Evolutionary conservation across 495 filamentous ascomycete species (phyloP).

Genomic region (Penicillium cataractarum): DNA sequence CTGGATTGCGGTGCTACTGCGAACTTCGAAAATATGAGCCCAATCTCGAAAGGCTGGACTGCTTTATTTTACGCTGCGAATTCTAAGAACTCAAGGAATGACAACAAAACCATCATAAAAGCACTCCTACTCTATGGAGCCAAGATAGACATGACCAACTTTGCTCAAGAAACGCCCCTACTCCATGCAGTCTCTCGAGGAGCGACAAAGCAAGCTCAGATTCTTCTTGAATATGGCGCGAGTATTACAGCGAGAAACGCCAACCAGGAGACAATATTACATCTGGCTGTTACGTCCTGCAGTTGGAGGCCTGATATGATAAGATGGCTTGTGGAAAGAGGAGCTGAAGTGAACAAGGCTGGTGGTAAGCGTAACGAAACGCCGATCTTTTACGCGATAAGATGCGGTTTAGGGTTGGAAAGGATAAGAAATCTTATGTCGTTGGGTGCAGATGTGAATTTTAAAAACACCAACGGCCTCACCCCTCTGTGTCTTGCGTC

Average conservation of each 20-base stretch:
- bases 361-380: constrained; percentile 10
- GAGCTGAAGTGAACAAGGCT: constrained; percentile 12
- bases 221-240: constrained; percentile 3
- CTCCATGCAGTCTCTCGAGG: constrained; percentile 8
- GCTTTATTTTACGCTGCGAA: constrained; percentile 11
- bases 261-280: background rate
- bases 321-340: constrained; percentile 5
- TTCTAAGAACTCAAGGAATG: background rate
- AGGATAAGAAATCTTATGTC: constrained; percentile 3
- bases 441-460: constrained; percentile 12
- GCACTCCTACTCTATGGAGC: constrained; percentile 3
- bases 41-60: constrained; percentile 7
- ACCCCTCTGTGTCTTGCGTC: constrained; percentile 14
- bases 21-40: constrained; percentile 8
- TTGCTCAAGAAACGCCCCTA: constrained; percentile 1
- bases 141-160: background rate
- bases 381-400: constrained; percentile 13
- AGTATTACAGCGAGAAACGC: constrained; percentile 4
- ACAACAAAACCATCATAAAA: constrained; percentile 15
- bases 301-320: background rate
- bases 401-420: background rate
- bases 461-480: constrained; percentile 9
- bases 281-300: background rate
- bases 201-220: constrained; percentile 4
- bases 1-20: constrained; percentile 3